Evolutionary conservation across 148 eudicot species (phyloP), one percentile per base, ranked within the genome.

Genomic region (Camellia sinensis): DNA sequence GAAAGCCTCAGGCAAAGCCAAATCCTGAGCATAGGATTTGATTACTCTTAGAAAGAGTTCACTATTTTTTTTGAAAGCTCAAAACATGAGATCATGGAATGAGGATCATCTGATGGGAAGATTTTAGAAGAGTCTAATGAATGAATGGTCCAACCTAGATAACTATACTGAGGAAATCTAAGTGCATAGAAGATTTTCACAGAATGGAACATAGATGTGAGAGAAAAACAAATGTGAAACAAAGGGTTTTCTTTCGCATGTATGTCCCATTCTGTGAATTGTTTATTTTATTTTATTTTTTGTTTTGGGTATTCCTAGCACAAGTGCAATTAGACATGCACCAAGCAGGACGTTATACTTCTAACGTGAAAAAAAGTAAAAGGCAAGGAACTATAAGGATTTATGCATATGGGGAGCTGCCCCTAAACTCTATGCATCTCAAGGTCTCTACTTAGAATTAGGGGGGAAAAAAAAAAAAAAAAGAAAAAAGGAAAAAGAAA

Each of bases 261-360:
- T 29, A 29, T 29, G 37, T 29, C 37, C 37, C 37, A 1, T 29
- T 29, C 37, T 29, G 37, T 29, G 37, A 29, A 29, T 29, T 29
- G 37, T 29, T 29, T 29, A 29, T 29, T 29, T 29, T 29, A 29
- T 29, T 29, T 29, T 29, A 29, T 29, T 29, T 29, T 29, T 29
- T 29, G 37, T 29, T 29, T 29, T 29, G 37, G 37, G 37, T 29
- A 29, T 29, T 29, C 37, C 37, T 29, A 29, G 37, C 37, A 29
- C 37, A 29, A 29, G 37, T 29, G 37, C 1, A 29, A 29, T 29
- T 29, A 29, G 37, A 29, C 37, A 29, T 67, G 53, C 53, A 41
- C 62, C 64, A 78, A 43, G 75, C 45, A 46, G 67, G 76, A 71
- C 71, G 10, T 59, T 63, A 19, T 75, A 60, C 12, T 10, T 60